phyloP scores from a whole-genome alignment of 1,284 basidiomycete species.

The Fomitopsis pinicola region DNA sequence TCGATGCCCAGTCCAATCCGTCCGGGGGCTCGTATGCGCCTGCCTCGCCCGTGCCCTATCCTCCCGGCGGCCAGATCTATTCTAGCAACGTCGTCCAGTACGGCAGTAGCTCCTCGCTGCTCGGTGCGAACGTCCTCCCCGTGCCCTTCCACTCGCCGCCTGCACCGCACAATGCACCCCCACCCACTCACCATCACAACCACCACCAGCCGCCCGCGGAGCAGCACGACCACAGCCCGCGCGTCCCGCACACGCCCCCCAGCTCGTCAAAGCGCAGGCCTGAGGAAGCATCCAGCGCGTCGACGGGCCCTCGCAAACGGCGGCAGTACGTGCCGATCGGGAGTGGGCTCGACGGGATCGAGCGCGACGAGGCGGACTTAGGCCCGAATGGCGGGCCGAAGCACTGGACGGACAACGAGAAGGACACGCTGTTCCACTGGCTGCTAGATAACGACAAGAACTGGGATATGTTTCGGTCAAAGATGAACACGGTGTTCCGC shows the following conservation, averaged over 20 bases:
- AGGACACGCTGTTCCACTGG: constrained; percentile 68
- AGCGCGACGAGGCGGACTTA: constrained; percentile 19
- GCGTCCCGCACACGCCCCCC: background rate
- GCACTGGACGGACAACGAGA: constrained; percentile 78
- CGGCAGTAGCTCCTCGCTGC: constrained; percentile 8
- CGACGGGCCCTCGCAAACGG: constrained; percentile 11
- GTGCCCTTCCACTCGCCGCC: constrained; percentile 7
- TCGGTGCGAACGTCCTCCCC: constrained; percentile 7
- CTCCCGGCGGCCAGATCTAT: constrained; percentile 1
- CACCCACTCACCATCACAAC: background rate
- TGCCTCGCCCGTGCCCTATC: constrained; percentile 1
- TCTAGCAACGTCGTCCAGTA: constrained; percentile 8
- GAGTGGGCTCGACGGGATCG: constrained; percentile 1
- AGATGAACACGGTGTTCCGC: constrained; percentile 74
- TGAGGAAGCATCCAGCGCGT: constrained; percentile 5
- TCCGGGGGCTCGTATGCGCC: background rate
- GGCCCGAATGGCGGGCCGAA: constrained; percentile 50
- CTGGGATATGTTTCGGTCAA: constrained; percentile 66
- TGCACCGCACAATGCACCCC: background rate
- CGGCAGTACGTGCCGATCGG: constrained; percentile 10
- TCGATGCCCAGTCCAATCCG: background rate
- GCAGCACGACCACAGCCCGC: constrained; percentile 1
- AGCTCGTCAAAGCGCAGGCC: constrained; percentile 15
- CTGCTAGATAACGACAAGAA: constrained; percentile 73
- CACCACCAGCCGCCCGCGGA: background rate